phyloP scores from a whole-genome alignment of 129 eudicot genomes.

The Helianthus tuberosus region DNA sequence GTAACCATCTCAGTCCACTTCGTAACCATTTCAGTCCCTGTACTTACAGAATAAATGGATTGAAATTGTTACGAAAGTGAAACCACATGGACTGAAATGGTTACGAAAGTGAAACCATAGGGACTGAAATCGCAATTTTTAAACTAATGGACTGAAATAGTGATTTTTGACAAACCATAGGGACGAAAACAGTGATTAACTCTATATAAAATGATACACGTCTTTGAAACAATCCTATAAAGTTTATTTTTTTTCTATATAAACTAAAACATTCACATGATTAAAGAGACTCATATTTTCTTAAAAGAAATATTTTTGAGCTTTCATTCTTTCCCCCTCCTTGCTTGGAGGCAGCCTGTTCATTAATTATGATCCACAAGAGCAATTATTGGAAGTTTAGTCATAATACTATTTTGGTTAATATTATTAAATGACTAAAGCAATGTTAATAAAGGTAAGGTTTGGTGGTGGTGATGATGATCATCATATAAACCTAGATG shows the following conservation, averaged over 20 bases:
- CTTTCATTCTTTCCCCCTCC: constrained; percentile 2
- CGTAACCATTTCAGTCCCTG: too few relatives aligned
- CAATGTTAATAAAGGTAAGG: constrained; percentile 17
- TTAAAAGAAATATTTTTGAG: not conserved
- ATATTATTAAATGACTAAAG: constrained; percentile 1
- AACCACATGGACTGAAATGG: too few relatives aligned
- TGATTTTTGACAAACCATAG: too few relatives aligned
- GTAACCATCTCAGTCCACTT: too few relatives aligned
- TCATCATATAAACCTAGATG: constrained; percentile 5
- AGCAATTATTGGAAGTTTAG: constrained; percentile 10
- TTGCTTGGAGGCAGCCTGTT: constrained; percentile 8
- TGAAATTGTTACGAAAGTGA: too few relatives aligned
- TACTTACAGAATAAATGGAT: too few relatives aligned
- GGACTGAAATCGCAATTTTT: too few relatives aligned
- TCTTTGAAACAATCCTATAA: not conserved
- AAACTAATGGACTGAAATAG: too few relatives aligned
- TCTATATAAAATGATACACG: not conserved
- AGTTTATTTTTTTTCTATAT: not conserved
- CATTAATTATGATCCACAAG: constrained; percentile 17
- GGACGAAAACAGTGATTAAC: too few relatives aligned
- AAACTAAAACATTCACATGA: constrained; percentile 6
- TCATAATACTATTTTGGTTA: constrained; percentile 19
- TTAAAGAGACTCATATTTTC: not conserved
- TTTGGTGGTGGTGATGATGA: constrained; percentile 31
- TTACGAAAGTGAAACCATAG: too few relatives aligned